Evolutionary conservation across 2,329 filamentous ascomycete species (phyloP), one percentile per base, ranked within the genome.

Genomic region (Cladorrhinum sp.): DNA sequence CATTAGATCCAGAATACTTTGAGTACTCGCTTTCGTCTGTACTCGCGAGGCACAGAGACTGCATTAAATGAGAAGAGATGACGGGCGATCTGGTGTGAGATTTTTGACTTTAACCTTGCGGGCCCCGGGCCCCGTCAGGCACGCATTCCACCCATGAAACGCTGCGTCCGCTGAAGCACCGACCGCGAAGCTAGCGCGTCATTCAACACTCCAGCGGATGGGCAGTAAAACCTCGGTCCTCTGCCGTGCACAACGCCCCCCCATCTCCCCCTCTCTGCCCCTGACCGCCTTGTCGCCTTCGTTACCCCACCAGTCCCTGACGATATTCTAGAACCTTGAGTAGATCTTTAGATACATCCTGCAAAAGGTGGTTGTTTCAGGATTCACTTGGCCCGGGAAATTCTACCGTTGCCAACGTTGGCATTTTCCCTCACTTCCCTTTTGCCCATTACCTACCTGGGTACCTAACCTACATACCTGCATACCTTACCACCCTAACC

Each of bases 131-230:
- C 48, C 26, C 51, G 53, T 39, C 53, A 58, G 60, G 58, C 53
- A 30, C 53, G 54, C 49, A 62, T 54, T 58, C 33, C 8, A 58
- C 57, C 61, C 62, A 61, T 64, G 64, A 65, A 65, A 68, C 61
- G 49, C 58, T 46, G 42, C 18, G 42, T 46, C 49, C 58, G 56
- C 26, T 28, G 51, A 54, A 58, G 48, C 56, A 58, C 57, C 57
- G 55, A 53, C 61, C 64, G 64, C 60, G 64, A 63, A 58, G 33
- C 55, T 56, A 63, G 64, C 64, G 66, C 64, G 64, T 66, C 62
- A 62, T 62, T 65, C 62, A 62, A 36, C 33, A 36, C 33, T 36
- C 33, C 33, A 36, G 33, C 33, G 33, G 33, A 36, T 36, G 12
- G 33, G 33, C 33, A 36, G 33, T 36, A 36, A 36, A 36, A 36